Evolutionary conservation across 768 basidiomycete genomes (phyloP), one percentile per base, ranked within the genome.

Genomic region (Lactarius hengduanensis): DNA sequence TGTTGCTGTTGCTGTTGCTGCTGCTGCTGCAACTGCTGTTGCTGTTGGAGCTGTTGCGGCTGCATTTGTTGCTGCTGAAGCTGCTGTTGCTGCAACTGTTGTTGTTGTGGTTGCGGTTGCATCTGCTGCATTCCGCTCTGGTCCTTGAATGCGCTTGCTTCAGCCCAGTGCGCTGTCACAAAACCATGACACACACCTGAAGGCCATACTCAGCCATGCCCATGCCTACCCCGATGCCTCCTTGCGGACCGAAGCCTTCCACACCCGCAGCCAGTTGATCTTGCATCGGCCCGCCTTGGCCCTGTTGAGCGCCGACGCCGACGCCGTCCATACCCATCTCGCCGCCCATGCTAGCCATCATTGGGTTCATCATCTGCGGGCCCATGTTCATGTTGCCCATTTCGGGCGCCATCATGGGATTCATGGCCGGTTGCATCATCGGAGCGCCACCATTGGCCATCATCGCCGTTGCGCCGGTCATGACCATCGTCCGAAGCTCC

Each of bases 401-500:
- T 57, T 67, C 71, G 2, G 61, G 53, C 16, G 50, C 69, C 66
- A 71, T 71, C 71, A 76, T 77, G 38, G 70, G 65, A 38, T 69
- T 71, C 74, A 77, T 77, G 43, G 64, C 72, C 70, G 76, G 75
- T 57, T 77, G 78, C 76, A 78, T 77, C 71, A 73, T 72, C 66
- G 80, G 84, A 22, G 77, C 78, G 36, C 71, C 82, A n/a, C 79
- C 86, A 65, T 82, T 82, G 64, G 83, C 83, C 90, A 91, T 89
- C 84, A 92, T 86, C 10, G 88, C 84, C 26, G 85, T 86, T 67
- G 90, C 86, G 20, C 90, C 88, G 9, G 90, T 88, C 86, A 94
- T 90, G 61, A 93, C 89, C 90, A 93, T 93, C 66, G 88, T 86
- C 45, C 91, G 88, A 64, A 93, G 81, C 65, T 94, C 92, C 1